Evolutionary conservation across 331 rosid species (phyloP), one percentile per base, ranked within the genome.

Genomic region (Stylosanthes scabra): DNA sequence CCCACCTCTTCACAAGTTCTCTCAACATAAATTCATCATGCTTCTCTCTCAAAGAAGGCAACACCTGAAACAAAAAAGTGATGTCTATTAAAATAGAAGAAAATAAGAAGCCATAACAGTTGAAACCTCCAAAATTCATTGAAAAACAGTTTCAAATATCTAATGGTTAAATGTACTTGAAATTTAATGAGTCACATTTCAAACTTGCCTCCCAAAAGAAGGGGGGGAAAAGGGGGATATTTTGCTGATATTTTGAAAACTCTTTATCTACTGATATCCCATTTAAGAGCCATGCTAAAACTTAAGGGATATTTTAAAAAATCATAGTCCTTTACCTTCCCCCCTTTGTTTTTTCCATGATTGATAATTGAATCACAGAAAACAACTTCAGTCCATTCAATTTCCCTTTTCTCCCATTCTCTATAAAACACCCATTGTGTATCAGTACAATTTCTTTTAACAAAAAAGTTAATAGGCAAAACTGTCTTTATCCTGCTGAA

Each of bases 1-100:
- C 80, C 98, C 98, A 93, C 84, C 98, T 86, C 83, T 83, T 88
- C 47, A 90, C 93, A 64, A 93, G 97, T 76, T 93, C 98, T 70
- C 94, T 87, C 82, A 93, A 66, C 97, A 93, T 90, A 76, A 87
- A 88, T 68, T 90, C 97, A 65, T 87, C 96, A 39, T 90, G 98
- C 71, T 93, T 93, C 83, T 90, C 93, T 84, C 87, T 80, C 80
- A 93, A 77, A 74, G 97, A 83, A 12, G 98, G 98, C 64, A 93
- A 69, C 62, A 93, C 98, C 98, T 93, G 75, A 74, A 68, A 28
- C 41, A 56, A 63, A 70, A 62, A 55, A 13, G 51, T 28, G 13
- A 42, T 51, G 49, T 29, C 51, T 27, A 55, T 47, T 25, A 31
- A 51, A 27, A 27, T 45, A 42, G 29, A 76, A 54, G 51, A 25